phyloP scores from a whole-genome alignment of 805 yeast species.

The Scheffersomyces stipitis region DNA sequence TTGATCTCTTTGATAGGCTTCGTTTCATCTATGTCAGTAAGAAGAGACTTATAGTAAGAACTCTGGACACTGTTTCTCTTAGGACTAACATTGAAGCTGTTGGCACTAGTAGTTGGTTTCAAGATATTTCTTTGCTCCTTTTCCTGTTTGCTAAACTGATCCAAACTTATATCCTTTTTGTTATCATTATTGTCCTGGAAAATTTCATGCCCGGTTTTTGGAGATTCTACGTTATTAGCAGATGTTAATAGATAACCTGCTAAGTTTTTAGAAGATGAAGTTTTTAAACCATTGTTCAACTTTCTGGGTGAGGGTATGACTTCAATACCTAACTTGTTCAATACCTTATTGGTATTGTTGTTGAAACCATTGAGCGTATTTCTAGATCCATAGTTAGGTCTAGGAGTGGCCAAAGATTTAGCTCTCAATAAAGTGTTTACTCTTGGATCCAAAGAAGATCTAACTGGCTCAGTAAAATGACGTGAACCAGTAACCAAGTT shows the following conservation, averaged over 20 bases:
- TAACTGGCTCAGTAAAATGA: slow-evolving; percentile 26
- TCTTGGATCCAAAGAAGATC: slow-evolving; percentile 39
- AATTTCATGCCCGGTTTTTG: slow-evolving; percentile 2
- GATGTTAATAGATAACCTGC: slow-evolving; percentile 13
- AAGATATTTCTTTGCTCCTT: slow-evolving; percentile 1
- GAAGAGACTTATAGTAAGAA: slow-evolving; percentile 18
- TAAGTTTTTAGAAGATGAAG: slow-evolving; percentile 37
- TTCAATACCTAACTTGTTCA: slow-evolving; percentile 39
- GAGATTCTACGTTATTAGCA: too few species aligned
- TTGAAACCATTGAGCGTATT: slow-evolving; percentile 4
- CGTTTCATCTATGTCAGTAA: slow-evolving; percentile 19
- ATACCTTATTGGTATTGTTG: slow-evolving; percentile 31
- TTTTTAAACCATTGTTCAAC: slow-evolving; percentile 25
- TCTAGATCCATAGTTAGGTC: slow-evolving; percentile 20
- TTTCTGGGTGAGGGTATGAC: slow-evolving; percentile 13
- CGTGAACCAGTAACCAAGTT: slow-evolving; percentile 10
- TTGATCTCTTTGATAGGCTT: slow-evolving; percentile 2
- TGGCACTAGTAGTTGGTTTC: slow-evolving; percentile 2
- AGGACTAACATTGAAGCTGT: not conserved
- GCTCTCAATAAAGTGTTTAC: slow-evolving; percentile 34
- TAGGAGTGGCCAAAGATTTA: slow-evolving; percentile 30
- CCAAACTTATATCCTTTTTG: slow-evolving; percentile 15
- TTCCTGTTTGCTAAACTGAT: slow-evolving; percentile 14
- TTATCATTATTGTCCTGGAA: slow-evolving; percentile 8
- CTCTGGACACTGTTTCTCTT: not conserved